Evolutionary conservation across 108 stramenopile species (phyloP).

Genomic region (Conticribra guillardii): DNA sequence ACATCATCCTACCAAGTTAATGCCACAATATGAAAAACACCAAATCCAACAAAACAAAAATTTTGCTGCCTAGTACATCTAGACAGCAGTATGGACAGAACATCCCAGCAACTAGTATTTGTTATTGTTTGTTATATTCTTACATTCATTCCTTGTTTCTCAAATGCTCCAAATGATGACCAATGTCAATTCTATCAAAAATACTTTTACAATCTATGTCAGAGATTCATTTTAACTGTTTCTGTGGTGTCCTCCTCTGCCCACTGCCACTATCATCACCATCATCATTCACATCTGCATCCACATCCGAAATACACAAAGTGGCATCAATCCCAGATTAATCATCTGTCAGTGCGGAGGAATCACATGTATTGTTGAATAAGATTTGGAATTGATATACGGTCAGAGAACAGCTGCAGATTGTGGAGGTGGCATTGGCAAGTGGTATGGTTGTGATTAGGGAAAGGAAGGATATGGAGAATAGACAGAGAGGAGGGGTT

Average conservation of each 20-base stretch:
- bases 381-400: conserved; percentile 12
- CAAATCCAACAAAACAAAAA: too few species aligned
- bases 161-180: background rate
- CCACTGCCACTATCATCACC: background rate
- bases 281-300: background rate
- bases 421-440: background rate
- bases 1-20: too few species aligned
- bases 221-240: background rate
- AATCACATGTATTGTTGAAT: conserved; percentile 4
- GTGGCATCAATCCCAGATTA: conserved; percentile 6
- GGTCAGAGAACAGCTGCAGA: conserved; percentile 21
- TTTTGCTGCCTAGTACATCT: too few species aligned
- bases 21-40: too few species aligned
- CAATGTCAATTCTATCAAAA: background rate
- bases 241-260: background rate
- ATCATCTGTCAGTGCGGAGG: conserved; percentile 2
- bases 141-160: background rate
- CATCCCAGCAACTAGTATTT: too few species aligned
- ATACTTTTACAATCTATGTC: background rate
- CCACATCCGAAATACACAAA: conserved; percentile 10
- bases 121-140: too few species aligned
- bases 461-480: too few species aligned
- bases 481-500: too few species aligned
- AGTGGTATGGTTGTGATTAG: too few species aligned
- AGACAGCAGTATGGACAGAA: too few species aligned